These are phyloP conservation scores for Combretum micranthum DNA, from an alignment of 345 rosid genomes.

Conservation along the genomic window DNA sequence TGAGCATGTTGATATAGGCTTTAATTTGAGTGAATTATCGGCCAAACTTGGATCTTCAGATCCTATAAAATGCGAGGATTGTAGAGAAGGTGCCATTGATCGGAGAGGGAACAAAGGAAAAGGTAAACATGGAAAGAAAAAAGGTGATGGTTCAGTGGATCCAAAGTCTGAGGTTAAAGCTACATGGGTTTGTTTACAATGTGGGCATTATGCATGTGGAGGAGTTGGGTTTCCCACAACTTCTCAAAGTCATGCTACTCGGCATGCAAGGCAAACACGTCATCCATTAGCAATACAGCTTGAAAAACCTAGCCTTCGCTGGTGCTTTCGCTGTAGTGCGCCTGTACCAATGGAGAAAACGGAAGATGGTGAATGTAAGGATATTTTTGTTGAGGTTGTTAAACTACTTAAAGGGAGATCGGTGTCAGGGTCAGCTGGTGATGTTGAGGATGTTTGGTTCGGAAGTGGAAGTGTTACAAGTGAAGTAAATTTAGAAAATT, in stretches of 20 bases:
- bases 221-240: slow-evolving; percentile 84
- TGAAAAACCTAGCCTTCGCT: slow-evolving; percentile 71
- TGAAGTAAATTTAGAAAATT: slow-evolving; percentile 32
- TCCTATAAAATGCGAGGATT: slow-evolving; percentile 62
- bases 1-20: slow-evolving; percentile 54
- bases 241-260: slow-evolving; percentile 64
- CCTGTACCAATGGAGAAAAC: slow-evolving; percentile 61
- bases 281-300: slow-evolving; percentile 73
- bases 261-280: slow-evolving; percentile 54
- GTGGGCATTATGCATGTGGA: slow-evolving; percentile 86
- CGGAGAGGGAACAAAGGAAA: slow-evolving; percentile 63
- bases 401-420: slow-evolving; percentile 53
- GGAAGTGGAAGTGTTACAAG: slow-evolving; percentile 51
- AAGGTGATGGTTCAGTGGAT: slow-evolving; percentile 32
- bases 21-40: slow-evolving; percentile 47
- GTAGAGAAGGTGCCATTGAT: slow-evolving; percentile 50
- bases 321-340: slow-evolving; percentile 75
- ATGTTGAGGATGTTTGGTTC: slow-evolving; percentile 52
- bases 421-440: slow-evolving; percentile 26
- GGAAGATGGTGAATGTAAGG: slow-evolving; percentile 55
- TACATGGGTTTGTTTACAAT: slow-evolving; percentile 88
- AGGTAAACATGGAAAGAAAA: slow-evolving; percentile 64
- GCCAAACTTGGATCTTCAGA: slow-evolving; percentile 48
- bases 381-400: slow-evolving; percentile 40
- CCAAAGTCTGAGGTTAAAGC: slow-evolving; percentile 56